Conservation (phyloP, 179 eudicot genomes). For the Gypsophila paniculata region DNA sequence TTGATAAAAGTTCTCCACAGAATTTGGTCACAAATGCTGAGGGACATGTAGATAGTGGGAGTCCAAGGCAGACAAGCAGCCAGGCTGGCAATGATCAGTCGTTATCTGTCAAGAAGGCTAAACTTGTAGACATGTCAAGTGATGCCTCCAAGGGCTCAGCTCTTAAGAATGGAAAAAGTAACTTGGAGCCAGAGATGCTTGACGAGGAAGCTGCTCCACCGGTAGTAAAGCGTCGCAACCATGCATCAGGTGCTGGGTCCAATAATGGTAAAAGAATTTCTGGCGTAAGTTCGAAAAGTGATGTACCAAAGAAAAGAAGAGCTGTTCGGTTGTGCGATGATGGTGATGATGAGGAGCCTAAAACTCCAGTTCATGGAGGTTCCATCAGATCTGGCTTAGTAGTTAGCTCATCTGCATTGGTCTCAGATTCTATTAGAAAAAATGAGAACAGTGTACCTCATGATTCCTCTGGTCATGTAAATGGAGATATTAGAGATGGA, state of each 20-base stretch:
- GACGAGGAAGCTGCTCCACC: conserved; percentile 48
- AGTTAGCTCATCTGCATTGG: conserved; percentile 26
- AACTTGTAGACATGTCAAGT: conserved; percentile 33
- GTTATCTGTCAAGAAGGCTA: conserved; percentile 39
- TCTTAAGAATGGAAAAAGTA: conserved; percentile 33
- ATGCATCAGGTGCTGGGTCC: conserved; percentile 36
- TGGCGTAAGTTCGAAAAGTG: conserved; percentile 32
- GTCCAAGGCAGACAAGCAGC: conserved; percentile 30
- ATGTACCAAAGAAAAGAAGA: conserved; percentile 49
- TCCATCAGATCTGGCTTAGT: conserved; percentile 30
- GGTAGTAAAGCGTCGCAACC: conserved; percentile 47
- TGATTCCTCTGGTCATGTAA: conserved; percentile 27
- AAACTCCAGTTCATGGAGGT: conserved; percentile 78
- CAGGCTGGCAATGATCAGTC: conserved; percentile 33
- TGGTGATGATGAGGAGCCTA: conserved; percentile 62
- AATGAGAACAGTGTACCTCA: conserved; percentile 28
- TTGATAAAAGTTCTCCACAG: conserved; percentile 28
- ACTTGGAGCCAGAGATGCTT: conserved; percentile 23
- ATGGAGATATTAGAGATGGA: conserved; percentile 28
- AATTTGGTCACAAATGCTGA: conserved; percentile 26
- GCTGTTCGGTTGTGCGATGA: conserved; percentile 71
- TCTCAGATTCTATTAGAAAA: conserved; percentile 28
- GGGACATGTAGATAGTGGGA: conserved; percentile 32
- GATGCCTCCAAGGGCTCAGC: conserved; percentile 35
- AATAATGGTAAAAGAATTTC: conserved; percentile 29